These are phyloP conservation scores for Salinomyces thailandicus DNA, from an alignment of 2,329 filamentous ascomycete species.

Conservation along the genomic window DNA sequence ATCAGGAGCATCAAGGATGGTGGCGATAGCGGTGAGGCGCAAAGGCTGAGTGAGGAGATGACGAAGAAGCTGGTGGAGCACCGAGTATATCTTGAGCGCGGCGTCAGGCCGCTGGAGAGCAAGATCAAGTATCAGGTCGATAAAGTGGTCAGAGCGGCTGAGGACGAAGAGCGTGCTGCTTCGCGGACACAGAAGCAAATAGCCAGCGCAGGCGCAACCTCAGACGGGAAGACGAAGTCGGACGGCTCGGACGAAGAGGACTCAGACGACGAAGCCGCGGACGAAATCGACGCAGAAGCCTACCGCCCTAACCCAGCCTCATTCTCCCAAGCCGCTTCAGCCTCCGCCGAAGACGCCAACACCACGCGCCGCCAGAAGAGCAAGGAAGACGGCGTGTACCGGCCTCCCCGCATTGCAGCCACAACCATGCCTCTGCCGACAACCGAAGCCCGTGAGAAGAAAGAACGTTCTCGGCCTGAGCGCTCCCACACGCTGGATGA, in stretches of 20 bases:
- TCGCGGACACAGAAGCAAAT: slow-evolving; percentile 24
- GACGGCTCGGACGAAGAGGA: slow-evolving; percentile 18
- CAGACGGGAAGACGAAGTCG: slow-evolving; percentile 16
- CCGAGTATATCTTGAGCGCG: slow-evolving; percentile 86
- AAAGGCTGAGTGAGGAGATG: slow-evolving; percentile 53
- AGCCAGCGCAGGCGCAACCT: slow-evolving; percentile 13
- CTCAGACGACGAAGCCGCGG: slow-evolving; percentile 24
- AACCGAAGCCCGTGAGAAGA: slow-evolving; percentile 45
- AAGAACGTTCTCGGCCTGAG: slow-evolving; percentile 53
- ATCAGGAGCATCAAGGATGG: slow-evolving; percentile 28
- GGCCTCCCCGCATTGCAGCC: slow-evolving; percentile 77
- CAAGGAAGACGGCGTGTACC: slow-evolving; percentile 61
- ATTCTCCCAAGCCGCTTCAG: slow-evolving; percentile 22
- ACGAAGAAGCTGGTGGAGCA: slow-evolving; percentile 83
- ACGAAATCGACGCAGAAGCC: slow-evolving; percentile 48
- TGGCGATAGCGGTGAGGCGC: slow-evolving; percentile 25
- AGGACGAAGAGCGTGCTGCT: slow-evolving; percentile 52
- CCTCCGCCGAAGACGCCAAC: slow-evolving; percentile 13
- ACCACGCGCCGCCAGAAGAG: slow-evolving; percentile 23
- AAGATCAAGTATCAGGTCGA: slow-evolving; percentile 93
- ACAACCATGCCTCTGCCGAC: slow-evolving; percentile 62
- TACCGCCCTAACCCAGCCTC: slow-evolving; percentile 51
- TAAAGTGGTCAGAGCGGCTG: slow-evolving; percentile 79
- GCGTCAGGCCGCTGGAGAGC: slow-evolving; percentile 78
- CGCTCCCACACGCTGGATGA: slow-evolving; percentile 85